Conservation (phyloP, 306 rosid species). For the Quercus dentata region DNA sequence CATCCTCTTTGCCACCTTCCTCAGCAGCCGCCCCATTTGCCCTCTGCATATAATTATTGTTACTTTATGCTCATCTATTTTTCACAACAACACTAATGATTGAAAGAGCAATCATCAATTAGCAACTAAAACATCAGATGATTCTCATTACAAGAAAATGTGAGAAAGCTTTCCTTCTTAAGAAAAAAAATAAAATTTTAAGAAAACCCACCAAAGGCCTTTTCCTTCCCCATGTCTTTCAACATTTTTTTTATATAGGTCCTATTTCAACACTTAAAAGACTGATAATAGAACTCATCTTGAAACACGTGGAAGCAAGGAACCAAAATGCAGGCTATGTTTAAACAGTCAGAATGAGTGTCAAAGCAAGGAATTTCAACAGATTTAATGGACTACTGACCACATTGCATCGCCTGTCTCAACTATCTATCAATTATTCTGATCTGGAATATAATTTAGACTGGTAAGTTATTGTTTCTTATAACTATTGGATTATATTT, state of each 20-base stretch:
- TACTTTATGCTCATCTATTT: neutral
- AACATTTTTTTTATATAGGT: neutral
- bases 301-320: too few relatives aligned
- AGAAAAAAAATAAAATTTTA: neutral
- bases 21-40: constrained; percentile 37
- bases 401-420: too few relatives aligned
- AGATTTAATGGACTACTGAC: too few relatives aligned
- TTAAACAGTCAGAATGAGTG: too few relatives aligned
- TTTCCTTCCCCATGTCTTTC: neutral
- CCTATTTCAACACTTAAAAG: too few relatives aligned
- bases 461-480: too few relatives aligned
- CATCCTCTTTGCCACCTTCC: constrained; percentile 26
- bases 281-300: too few relatives aligned
- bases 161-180: neutral
- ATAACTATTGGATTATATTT: too few relatives aligned
- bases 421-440: too few relatives aligned
- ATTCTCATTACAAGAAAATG: neutral
- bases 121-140: neutral
- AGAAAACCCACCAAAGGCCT: neutral
- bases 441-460: too few relatives aligned
- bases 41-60: constrained; percentile 36
- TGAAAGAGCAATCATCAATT: neutral
- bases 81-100: neutral
- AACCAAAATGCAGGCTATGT: too few relatives aligned
- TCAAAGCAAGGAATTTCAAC: too few relatives aligned